These are phyloP conservation scores for Cladosporium sp. DNA, from an alignment of 2,329 filamentous ascomycete species.

Conservation along the genomic window DNA sequence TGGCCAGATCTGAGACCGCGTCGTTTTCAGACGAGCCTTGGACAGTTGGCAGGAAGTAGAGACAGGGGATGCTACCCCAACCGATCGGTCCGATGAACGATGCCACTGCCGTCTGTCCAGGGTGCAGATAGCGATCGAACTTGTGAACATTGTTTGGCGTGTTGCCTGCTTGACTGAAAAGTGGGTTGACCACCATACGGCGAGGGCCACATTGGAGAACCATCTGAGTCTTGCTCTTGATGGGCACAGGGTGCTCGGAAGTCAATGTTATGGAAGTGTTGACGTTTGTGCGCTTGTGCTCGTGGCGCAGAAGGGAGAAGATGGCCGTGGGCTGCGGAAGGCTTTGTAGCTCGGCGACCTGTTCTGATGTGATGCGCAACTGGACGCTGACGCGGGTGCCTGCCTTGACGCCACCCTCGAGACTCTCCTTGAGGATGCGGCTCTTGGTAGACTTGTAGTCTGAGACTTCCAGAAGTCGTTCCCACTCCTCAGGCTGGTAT, in stretches of 20 bases:
- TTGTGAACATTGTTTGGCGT: slow-evolving; percentile 98
- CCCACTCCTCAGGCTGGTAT: slow-evolving; percentile 88
- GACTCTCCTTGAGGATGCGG: slow-evolving; percentile 73
- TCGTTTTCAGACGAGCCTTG: slow-evolving; percentile 47
- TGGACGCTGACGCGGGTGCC: slow-evolving; percentile 82
- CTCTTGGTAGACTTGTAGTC: slow-evolving; percentile 86
- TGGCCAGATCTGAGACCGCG: slow-evolving; percentile 42
- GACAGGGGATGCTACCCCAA: slow-evolving; percentile 86
- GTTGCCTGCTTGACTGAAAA: slow-evolving; percentile 85
- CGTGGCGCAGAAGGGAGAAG: slow-evolving; percentile 87
- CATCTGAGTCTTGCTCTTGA: slow-evolving; percentile 90
- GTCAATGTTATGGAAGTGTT: slow-evolving; percentile 88
- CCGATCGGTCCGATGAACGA: slow-evolving; percentile 87
- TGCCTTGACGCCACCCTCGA: slow-evolving; percentile 81
- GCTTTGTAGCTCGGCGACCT: slow-evolving; percentile 54
- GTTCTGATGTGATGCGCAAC: slow-evolving; percentile 53
- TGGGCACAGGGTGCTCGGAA: slow-evolving; percentile 70
- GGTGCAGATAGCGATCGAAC: slow-evolving; percentile 87
- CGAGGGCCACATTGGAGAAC: slow-evolving; percentile 89
- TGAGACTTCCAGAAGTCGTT: slow-evolving; percentile 78
- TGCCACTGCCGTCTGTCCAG: slow-evolving; percentile 84
- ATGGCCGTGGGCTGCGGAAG: slow-evolving; percentile 65
- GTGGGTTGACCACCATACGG: slow-evolving; percentile 80
- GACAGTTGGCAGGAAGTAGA: slow-evolving; percentile 72
- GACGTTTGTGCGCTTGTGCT: slow-evolving; percentile 87